Percentiles rank a stretch among this genome's conserved stretches.
Conservation (phyloP, 768 basidiomycete species). For the Sistotremastrum niveocremeum region DNA sequence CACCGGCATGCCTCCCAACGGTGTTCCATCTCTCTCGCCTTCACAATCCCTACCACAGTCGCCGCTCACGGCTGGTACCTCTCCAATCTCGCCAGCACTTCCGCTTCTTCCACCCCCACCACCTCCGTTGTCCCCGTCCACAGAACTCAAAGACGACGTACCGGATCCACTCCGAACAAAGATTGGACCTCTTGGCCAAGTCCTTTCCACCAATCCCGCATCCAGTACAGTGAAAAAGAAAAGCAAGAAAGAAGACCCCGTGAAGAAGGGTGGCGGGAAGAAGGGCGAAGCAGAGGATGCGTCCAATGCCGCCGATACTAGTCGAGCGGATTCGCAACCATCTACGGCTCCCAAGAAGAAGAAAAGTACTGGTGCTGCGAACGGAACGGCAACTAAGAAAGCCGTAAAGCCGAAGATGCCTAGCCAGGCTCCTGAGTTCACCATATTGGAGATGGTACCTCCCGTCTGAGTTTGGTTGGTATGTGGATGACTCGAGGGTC, state of each 20-base stretch:
- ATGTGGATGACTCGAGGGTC: too few species aligned
- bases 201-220: slow-evolving; percentile 36
- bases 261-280: too few species aligned
- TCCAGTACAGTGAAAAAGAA: slow-evolving; percentile 43
- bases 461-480: too few species aligned
- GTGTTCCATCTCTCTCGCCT: background rate
- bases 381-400: too few species aligned
- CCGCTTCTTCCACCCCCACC: slow-evolving; percentile 7
- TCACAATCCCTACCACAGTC: background rate
- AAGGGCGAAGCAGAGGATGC: too few species aligned
- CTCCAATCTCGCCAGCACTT: background rate
- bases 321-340: too few species aligned
- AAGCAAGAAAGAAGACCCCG: slow-evolving; percentile 20
- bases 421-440: too few species aligned
- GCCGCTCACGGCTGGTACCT: background rate
- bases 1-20: background rate
- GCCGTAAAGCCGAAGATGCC: too few species aligned
- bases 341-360: too few species aligned
- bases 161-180: slow-evolving; percentile 47
- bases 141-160: slow-evolving; percentile 48
- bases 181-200: slow-evolving; percentile 70
- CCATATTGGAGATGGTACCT: too few species aligned
- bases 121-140: slow-evolving; percentile 10
- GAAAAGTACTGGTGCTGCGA: too few species aligned
- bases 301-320: too few species aligned